Evolutionary conservation across 1,284 basidiomycete species (phyloP).

Genomic region (Mycena sp.): DNA sequence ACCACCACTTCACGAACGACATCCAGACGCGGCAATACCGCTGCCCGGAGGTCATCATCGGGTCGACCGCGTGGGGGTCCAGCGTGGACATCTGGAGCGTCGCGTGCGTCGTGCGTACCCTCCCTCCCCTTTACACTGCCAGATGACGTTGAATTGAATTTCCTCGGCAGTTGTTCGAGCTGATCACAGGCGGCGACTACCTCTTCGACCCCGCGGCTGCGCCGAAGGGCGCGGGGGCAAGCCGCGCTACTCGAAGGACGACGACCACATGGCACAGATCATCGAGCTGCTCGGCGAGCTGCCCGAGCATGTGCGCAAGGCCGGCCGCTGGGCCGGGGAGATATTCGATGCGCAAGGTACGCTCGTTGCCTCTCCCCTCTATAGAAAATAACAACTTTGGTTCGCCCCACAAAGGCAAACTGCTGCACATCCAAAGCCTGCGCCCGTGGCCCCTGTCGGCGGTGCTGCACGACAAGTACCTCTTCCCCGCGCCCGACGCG

Average conservation of each 20-base stretch:
- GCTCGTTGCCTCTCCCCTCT: constrained; percentile 32
- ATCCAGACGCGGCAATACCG: constrained; percentile 92
- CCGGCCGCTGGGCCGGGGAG: constrained; percentile 87
- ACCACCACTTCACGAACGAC: constrained; percentile 86
- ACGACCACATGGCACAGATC: constrained; percentile 93
- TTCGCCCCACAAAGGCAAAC: constrained; percentile 14
- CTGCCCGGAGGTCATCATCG: constrained; percentile 89
- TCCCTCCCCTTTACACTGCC: background rate
- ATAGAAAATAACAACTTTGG: background rate
- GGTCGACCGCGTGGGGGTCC: constrained; percentile 81
- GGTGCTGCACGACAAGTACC: constrained; percentile 33
- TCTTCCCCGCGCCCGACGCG: constrained; percentile 28
- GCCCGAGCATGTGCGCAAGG: constrained; percentile 77
- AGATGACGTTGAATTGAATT: background rate
- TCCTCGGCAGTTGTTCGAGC: constrained; percentile 73
- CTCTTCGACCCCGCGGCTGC: constrained; percentile 70
- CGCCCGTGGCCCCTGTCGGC: constrained; percentile 28
- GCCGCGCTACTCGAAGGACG: constrained; percentile 57
- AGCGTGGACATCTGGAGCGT: constrained; percentile 91
- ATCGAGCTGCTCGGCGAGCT: constrained; percentile 88
- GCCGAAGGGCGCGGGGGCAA: constrained; percentile 27
- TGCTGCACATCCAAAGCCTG: constrained; percentile 29
- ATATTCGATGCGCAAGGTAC: constrained; percentile 86
- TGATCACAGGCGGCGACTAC: constrained; percentile 82
- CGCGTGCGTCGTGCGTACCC: constrained; percentile 73